These are phyloP conservation scores for Proliferodiscus dingleyae DNA, from an alignment of 2,329 filamentous ascomycete genomes.

Conservation along the genomic window DNA sequence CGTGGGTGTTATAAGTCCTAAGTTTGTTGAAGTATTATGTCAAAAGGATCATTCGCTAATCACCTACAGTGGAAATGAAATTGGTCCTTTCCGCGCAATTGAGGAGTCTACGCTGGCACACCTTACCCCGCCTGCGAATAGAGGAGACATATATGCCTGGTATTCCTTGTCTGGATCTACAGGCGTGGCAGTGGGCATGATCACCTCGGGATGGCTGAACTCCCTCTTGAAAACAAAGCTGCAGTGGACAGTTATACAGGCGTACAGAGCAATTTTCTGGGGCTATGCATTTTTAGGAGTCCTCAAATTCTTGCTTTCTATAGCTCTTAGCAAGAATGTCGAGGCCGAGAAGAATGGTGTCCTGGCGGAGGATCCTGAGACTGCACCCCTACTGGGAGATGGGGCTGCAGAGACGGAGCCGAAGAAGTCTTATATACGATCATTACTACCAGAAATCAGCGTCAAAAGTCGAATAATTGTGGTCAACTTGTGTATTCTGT, in stretches of 20 bases:
- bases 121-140: conserved; percentile 40
- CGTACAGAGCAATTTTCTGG: conserved; percentile 54
- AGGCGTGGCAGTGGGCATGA: conserved; percentile 56
- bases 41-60: conserved; percentile 6
- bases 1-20: conserved; percentile 57
- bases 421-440: conserved; percentile 18
- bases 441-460: conserved; percentile 54
- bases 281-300: conserved; percentile 52
- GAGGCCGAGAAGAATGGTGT: conserved; percentile 34
- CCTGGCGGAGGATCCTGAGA: conserved; percentile 28
- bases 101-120: conserved; percentile 58
- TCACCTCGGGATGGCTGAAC: conserved; percentile 55
- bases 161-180: conserved; percentile 54
- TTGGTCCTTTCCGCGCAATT: conserved; percentile 57
- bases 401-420: conserved; percentile 16
- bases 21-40: conserved; percentile 26
- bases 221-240: conserved; percentile 41
- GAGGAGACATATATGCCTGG: conserved; percentile 58
- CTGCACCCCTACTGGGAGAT: conserved; percentile 26
- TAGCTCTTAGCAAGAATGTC: conserved; percentile 41
- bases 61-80: conserved; percentile 52
- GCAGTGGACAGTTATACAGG: conserved; percentile 40
- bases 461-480: conserved; percentile 49
- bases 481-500: conserved; percentile 59
- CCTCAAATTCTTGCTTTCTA: conserved; percentile 49